Evolutionary conservation across 78 protist genomes (phyloP), one percentile per base, ranked within the genome.

Genomic region (Dictyostelium citrinum): DNA sequence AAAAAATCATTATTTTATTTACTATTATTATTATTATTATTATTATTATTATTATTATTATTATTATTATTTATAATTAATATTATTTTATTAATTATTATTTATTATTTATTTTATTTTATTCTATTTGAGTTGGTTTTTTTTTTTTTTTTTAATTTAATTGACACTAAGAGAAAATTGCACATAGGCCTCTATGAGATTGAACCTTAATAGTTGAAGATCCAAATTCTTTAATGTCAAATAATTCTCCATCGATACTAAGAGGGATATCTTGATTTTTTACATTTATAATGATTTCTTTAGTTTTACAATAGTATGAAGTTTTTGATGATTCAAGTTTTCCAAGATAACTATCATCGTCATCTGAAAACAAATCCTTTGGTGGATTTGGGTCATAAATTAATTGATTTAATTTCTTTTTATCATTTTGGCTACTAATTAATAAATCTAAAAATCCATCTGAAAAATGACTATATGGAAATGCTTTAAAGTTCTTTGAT

Each of bases 401-500:
- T 6, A 81, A 29, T 11, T 58, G 76, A 41, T 81, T 81, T 39
- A 85, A 39, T 43, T 85, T 51, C 37, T 61, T 85, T 58, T 58
- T 51, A 39, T 85, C 92, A 29, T 6, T 77, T 76, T 85, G 80
- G 39, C 3, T 70, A 16, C 79, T 76, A 16, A 85, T 39, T 24
- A 85, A 5, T 27, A 85, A 20, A 61, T 85, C 92, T 24, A 85
- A 60, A 29, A 37, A 85, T n/a, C 92, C 92, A 85, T 85, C 92
- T 24, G 83, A 76, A 1, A 85, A 20, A 76, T 85, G 92, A 27
- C 77, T 55, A 37, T 76, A 74, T 5, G 92, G 92, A 31, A 85
- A 77, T 29, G 81, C 43, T 29, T 76, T 74, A 43, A 85, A 76
- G 45, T 76, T 71, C 31, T 76, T 74, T 58, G 84, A 76, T 5